phyloP scores from a whole-genome alignment of 345 rosid genomes.

The Lepidium africanum region DNA sequence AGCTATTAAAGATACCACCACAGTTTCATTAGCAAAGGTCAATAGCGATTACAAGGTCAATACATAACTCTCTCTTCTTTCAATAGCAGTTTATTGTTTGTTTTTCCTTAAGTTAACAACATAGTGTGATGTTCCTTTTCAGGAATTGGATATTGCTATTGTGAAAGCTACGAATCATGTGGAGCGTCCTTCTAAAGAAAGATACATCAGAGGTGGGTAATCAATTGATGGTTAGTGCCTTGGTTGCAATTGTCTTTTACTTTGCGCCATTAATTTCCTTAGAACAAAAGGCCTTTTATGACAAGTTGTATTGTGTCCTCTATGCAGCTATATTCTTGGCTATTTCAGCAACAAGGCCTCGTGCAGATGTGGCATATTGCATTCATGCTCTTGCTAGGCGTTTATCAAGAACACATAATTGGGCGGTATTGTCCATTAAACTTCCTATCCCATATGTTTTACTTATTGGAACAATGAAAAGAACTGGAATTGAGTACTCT shows the following conservation, averaged over 20 bases:
- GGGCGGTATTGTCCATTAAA: conserved; percentile 62
- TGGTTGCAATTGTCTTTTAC: neutral
- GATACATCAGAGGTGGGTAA: conserved; percentile 64
- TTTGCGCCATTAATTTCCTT: neutral
- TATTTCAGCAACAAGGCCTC: conserved; percentile 94
- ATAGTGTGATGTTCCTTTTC: neutral
- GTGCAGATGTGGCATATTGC: conserved; percentile 98
- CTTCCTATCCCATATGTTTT: neutral
- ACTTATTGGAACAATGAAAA: neutral
- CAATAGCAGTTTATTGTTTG: neutral
- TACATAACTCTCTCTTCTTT: neutral
- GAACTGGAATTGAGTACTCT: neutral
- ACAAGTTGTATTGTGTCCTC: neutral
- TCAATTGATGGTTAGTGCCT: conserved; percentile 11
- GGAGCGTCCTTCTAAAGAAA: conserved; percentile 88
- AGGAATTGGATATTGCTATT: conserved; percentile 96
- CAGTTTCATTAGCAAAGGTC: conserved; percentile 97
- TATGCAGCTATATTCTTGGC: conserved; percentile 84
- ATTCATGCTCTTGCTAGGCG: conserved; percentile 90
- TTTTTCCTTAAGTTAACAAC: neutral
- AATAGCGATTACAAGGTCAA: conserved; percentile 92
- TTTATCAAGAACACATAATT: conserved; percentile 80
- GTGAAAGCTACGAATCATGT: conserved; percentile 96
- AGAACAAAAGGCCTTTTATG: neutral
- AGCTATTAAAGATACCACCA: conserved; percentile 91